Conservation (phyloP, 176 grass and related monocot genomes). For the Stipa capillata region DNA sequence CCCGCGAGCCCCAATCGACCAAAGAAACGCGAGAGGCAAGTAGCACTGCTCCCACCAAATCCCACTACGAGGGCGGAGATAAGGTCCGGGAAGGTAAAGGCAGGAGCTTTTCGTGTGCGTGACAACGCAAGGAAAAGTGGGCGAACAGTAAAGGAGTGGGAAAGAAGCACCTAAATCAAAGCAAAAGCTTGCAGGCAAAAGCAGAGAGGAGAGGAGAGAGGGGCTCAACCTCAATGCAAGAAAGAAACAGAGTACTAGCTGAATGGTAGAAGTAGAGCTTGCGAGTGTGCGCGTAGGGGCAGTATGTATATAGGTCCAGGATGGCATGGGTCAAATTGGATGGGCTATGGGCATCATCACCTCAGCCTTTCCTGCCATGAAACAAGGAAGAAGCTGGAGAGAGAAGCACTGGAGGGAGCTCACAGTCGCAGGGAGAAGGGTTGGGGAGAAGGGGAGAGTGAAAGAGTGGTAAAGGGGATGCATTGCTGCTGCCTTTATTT, state of each 20-base stretch:
- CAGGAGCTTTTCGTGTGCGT: conserved; percentile 61
- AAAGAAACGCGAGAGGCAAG: conserved; percentile 32
- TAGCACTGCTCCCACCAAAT: conserved; percentile 38
- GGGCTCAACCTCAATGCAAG: too few relatives aligned
- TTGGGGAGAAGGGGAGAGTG: conserved; percentile 12
- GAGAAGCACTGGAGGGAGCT: conserved; percentile 13
- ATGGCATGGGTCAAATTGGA: conserved; percentile 51
- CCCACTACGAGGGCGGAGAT: conserved; percentile 46
- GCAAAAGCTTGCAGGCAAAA: conserved; percentile 46
- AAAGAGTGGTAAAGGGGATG: conserved; percentile 3
- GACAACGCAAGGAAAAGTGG: conserved; percentile 47
- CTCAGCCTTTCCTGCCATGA: conserved; percentile 78
- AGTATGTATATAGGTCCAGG: conserved; percentile 26
- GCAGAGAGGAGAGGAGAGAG: conserved; percentile 13
- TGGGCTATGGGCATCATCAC: conserved; percentile 43
- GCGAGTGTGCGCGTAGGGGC: conserved; percentile 13
- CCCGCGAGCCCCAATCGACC: conserved; percentile 3
- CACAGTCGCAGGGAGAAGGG: too few relatives aligned
- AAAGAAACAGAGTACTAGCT: too few relatives aligned
- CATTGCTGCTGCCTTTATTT: conserved; percentile 16
- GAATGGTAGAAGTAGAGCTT: background rate
- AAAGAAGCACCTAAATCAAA: conserved; percentile 43
- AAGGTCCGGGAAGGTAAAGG: conserved; percentile 44
- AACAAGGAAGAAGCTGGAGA: conserved; percentile 32
- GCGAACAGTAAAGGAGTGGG: conserved; percentile 24